These are phyloP conservation scores for Bretschneidera sinensis DNA, from an alignment of 345 rosid species.

Conservation along the genomic window DNA sequence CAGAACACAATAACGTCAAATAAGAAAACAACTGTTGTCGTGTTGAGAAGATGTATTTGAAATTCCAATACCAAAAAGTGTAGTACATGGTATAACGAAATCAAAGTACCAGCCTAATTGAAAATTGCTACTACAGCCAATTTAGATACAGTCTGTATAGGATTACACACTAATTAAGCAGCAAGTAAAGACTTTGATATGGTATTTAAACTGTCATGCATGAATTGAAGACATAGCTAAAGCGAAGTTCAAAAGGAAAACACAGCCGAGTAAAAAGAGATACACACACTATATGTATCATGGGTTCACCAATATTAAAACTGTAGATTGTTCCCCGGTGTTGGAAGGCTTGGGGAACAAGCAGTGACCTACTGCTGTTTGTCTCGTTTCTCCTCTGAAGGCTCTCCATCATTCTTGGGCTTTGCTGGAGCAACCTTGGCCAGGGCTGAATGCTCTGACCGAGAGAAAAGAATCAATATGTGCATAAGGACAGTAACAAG, in stretches of 20 bases:
- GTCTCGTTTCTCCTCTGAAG: slow-evolving; percentile 24
- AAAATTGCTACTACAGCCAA: slow-evolving; percentile 19
- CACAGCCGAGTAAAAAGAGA: not conserved
- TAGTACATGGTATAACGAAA: not conserved
- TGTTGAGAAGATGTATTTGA: not conserved
- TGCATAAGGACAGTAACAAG: slow-evolving; percentile 76
- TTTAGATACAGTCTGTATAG: slow-evolving; percentile 23
- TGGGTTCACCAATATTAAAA: slow-evolving; percentile 5
- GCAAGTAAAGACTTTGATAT: slow-evolving; percentile 18
- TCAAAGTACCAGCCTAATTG: slow-evolving; percentile 5
- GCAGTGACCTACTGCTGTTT: slow-evolving; percentile 29
- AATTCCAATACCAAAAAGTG: not conserved
- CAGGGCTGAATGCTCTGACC: slow-evolving; percentile 85
- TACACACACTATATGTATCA: slow-evolving; percentile 6
- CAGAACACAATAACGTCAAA: too few species aligned
- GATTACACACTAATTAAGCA: slow-evolving; percentile 10
- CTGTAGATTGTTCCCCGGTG: not conserved
- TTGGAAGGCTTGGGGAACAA: slow-evolving; percentile 3
- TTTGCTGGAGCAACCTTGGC: slow-evolving; percentile 63
- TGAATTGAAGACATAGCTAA: slow-evolving; percentile 12
- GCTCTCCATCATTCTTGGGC: slow-evolving; percentile 30
- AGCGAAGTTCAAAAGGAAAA: slow-evolving; percentile 1
- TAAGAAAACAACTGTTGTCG: too few species aligned
- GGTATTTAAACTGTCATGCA: slow-evolving; percentile 17
- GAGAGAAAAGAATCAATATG: slow-evolving; percentile 66